phyloP scores from a whole-genome alignment of 1,139 yeast genomes.

The Blastobotrys malaysiensis region DNA sequence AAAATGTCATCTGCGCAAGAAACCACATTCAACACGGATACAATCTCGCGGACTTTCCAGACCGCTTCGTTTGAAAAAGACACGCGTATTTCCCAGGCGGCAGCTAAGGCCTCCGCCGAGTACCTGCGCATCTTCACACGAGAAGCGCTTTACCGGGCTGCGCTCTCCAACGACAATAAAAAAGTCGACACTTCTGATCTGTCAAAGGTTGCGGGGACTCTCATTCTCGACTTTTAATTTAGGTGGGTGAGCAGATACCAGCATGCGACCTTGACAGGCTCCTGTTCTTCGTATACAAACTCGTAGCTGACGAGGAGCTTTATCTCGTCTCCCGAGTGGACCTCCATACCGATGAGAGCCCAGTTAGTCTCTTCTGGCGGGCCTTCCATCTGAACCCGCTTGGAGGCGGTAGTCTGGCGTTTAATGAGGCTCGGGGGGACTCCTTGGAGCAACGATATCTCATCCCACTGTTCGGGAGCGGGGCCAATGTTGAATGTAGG shows the following conservation, averaged over 20 bases:
- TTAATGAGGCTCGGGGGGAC: slow-evolving; percentile 26
- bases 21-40: slow-evolving; percentile 20
- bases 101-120: slow-evolving; percentile 27
- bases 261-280: not conserved
- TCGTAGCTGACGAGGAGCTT: not conserved
- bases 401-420: slow-evolving; percentile 27
- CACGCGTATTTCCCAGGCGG: slow-evolving; percentile 23
- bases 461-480: slow-evolving; percentile 26
- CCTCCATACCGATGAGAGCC: not conserved
- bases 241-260: not conserved
- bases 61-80: slow-evolving; percentile 25
- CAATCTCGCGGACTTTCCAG: slow-evolving; percentile 22
- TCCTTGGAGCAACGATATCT: slow-evolving; percentile 23
- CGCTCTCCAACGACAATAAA: slow-evolving; percentile 9
- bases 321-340: not conserved
- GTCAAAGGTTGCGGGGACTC: slow-evolving; percentile 22
- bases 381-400: slow-evolving; percentile 28
- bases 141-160: slow-evolving; percentile 32
- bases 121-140: slow-evolving; percentile 30
- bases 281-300: not conserved
- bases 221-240: slow-evolving; percentile 24
- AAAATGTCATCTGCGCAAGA: not conserved
- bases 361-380: slow-evolving; percentile 11
- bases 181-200: slow-evolving; percentile 14
- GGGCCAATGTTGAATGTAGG: slow-evolving; percentile 27